phyloP scores from a whole-genome alignment of 2,329 filamentous ascomycete genomes.

The Aspergillus ibericus region DNA sequence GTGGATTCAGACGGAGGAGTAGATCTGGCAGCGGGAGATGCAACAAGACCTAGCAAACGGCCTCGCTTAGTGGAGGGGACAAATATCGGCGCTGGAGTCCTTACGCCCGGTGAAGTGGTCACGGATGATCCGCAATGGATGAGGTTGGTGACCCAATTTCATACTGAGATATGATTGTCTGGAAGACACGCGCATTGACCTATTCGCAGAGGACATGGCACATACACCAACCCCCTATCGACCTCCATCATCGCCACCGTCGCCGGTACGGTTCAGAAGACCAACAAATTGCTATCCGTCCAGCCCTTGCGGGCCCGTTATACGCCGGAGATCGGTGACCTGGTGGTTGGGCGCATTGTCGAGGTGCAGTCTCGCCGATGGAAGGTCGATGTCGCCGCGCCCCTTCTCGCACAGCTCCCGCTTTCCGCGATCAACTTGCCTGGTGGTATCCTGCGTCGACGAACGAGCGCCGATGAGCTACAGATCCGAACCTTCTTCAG shows the following conservation, averaged over 20 bases:
- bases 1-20: slow-evolving; percentile 48
- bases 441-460: slow-evolving; percentile 83
- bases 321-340: slow-evolving; percentile 91
- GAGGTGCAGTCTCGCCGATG: slow-evolving; percentile 92
- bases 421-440: slow-evolving; percentile 92
- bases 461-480: slow-evolving; percentile 93
- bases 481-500: slow-evolving; percentile 97
- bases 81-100: slow-evolving; percentile 53
- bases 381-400: slow-evolving; percentile 90
- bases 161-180: neutral
- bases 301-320: slow-evolving; percentile 88
- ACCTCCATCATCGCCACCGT: slow-evolving; percentile 83
- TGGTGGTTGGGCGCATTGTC: slow-evolving; percentile 89
- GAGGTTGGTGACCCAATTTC: slow-evolving; percentile 45
- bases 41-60: slow-evolving; percentile 41
- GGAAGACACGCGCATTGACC: slow-evolving; percentile 5
- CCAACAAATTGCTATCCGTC: slow-evolving; percentile 94
- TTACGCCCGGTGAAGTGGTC: slow-evolving; percentile 86
- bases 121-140: slow-evolving; percentile 97
- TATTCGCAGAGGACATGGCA: slow-evolving; percentile 77
- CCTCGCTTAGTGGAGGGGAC: slow-evolving; percentile 30
- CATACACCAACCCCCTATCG: slow-evolving; percentile 64
- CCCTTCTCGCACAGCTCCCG: slow-evolving; percentile 79
- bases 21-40: slow-evolving; percentile 28
- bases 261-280: slow-evolving; percentile 84